Conservation (phyloP, 2,329 filamentous ascomycete genomes). For the Alternaria triticina region DNA sequence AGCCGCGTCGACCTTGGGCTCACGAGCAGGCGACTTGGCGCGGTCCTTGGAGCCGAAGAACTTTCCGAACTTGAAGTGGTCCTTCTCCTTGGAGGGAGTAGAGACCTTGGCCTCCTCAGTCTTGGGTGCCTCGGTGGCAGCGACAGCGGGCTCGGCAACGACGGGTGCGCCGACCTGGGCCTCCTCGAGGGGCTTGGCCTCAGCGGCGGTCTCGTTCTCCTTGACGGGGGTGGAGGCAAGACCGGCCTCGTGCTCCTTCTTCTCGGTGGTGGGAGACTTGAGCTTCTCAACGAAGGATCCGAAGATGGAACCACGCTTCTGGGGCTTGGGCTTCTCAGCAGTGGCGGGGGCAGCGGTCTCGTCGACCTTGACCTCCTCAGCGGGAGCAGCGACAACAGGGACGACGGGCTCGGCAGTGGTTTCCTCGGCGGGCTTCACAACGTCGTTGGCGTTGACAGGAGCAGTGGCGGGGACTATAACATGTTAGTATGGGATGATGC, state of each 20-base stretch:
- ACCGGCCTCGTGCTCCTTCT: conserved; percentile 72
- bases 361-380: conserved; percentile 53
- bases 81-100: conserved; percentile 54
- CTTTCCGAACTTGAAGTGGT: conserved; percentile 61
- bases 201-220: conserved; percentile 52
- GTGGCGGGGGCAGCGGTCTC: conserved; percentile 47
- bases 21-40: conserved; percentile 51
- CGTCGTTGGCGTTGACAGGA: conserved; percentile 43
- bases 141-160: conserved; percentile 31
- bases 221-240: conserved; percentile 55
- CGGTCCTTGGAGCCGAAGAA: conserved; percentile 60
- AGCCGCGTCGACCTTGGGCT: conserved; percentile 53
- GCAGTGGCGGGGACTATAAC: conserved; percentile 37
- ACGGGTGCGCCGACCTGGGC: conserved; percentile 49
- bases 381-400: conserved; percentile 14
- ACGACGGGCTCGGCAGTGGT: conserved; percentile 55
- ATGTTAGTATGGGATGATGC: conserved; percentile 11
- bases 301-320: conserved; percentile 88
- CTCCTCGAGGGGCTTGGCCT: conserved; percentile 45
- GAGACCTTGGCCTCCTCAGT: conserved; percentile 42
- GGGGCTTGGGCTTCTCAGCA: conserved; percentile 62
- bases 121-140: conserved; percentile 37
- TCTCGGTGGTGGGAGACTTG: conserved; percentile 61
- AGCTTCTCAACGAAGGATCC: conserved; percentile 71
- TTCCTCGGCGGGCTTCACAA: conserved; percentile 35